Conservation (phyloP, 164 flowering plant species). For the grape (Vitis vinifera) region ASM3070453v1 NC_081810.1:8002501-8003000, state of each 20-base stretch:
- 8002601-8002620: slow-evolving; percentile 30
- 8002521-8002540: slow-evolving; percentile 37
- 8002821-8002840: background rate
- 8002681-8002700: slow-evolving; percentile 29
- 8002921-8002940: slow-evolving; percentile 29
- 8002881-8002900: slow-evolving; percentile 22
- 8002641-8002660: background rate
- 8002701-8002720: slow-evolving; percentile 45
- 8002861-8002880: slow-evolving; percentile 28
- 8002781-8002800: slow-evolving; percentile 34
- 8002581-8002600: slow-evolving; percentile 39
- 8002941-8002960: slow-evolving; percentile 15
- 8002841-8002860: slow-evolving; percentile 12
- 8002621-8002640: background rate
- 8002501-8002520: slow-evolving; percentile 35
- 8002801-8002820: slow-evolving; percentile 32
- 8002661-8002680: slow-evolving; percentile 27
- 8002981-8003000: slow-evolving; percentile 14
- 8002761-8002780: slow-evolving; percentile 23
- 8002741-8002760: slow-evolving; percentile 36
- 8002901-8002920: slow-evolving; percentile 28
- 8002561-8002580: slow-evolving; percentile 21
- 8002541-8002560: slow-evolving; percentile 29
- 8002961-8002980: slow-evolving; percentile 17
- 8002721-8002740: slow-evolving; percentile 43